Conservation (phyloP, 345 rosid species). For the Balakata baccata region DNA sequence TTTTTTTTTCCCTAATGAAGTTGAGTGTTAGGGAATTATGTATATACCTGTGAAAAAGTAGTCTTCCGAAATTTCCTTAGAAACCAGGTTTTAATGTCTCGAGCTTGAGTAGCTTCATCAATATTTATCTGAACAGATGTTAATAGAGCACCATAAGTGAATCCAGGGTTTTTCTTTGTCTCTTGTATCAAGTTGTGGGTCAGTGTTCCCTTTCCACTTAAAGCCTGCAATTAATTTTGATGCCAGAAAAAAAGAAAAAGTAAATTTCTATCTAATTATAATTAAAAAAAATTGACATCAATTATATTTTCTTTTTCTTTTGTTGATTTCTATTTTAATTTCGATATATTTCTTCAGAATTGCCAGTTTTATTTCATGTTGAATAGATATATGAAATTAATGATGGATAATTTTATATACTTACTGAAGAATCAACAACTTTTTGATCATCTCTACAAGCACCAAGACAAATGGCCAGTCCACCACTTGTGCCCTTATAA, state of each 20-base stretch:
- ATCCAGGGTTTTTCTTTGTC: constrained; percentile 5
- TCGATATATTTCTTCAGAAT: no score
- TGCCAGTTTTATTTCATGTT: no score
- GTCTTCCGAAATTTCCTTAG: constrained; percentile 22
- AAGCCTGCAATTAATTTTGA: constrained; percentile 29
- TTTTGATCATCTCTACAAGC: constrained; percentile 48
- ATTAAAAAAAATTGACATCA: no score
- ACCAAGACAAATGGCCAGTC: constrained; percentile 47
- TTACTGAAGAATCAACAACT: constrained; percentile 48
- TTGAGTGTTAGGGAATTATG: no score
- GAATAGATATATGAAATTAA: not conserved
- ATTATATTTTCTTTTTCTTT: no score
- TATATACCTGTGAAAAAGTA: constrained; percentile 37
- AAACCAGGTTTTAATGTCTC: constrained; percentile 25
- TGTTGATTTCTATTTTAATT: no score
- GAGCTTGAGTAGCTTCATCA: constrained; percentile 25
- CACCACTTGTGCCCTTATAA: constrained; percentile 46
- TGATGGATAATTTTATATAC: constrained; percentile 2
- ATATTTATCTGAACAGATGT: constrained; percentile 27
- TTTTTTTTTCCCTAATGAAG: no score
- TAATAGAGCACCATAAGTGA: constrained; percentile 38
- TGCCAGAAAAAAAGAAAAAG: not conserved
- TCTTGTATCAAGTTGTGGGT: constrained; percentile 36
- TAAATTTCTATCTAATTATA: not conserved
- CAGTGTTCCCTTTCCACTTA: constrained; percentile 32